phyloP scores from a whole-genome alignment of 148 eudicot species.

The Nyssa sinensis region DNA sequence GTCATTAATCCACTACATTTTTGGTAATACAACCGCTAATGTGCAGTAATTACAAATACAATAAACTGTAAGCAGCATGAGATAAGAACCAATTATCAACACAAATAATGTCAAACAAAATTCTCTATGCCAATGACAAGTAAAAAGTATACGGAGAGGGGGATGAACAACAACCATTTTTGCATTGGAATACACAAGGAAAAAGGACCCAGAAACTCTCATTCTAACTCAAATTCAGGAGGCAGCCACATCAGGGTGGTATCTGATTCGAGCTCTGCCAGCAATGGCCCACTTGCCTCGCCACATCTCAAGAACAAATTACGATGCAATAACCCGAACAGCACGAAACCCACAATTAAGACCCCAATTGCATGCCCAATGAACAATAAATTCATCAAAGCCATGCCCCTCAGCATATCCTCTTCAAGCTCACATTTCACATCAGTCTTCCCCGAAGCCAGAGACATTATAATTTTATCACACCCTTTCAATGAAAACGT shows the following conservation, averaged over 20 bases:
- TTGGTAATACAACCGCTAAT: neutral
- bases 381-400: slow-evolving; percentile 72
- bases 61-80: neutral
- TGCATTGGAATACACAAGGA: slow-evolving; percentile 7
- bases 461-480: slow-evolving; percentile 29
- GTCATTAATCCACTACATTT: neutral
- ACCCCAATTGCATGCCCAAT: slow-evolving; percentile 60
- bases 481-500: slow-evolving; percentile 69
- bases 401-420: slow-evolving; percentile 62
- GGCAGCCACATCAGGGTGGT: slow-evolving; percentile 38
- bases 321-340: slow-evolving; percentile 50
- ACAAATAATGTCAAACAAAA: neutral
- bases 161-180: neutral
- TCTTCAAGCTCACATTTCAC: slow-evolving; percentile 77
- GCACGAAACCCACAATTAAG: slow-evolving; percentile 39
- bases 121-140: neutral
- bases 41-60: neutral
- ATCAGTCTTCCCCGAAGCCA: slow-evolving; percentile 44
- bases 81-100: neutral
- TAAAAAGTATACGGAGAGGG: too few species aligned
- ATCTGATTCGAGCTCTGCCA: slow-evolving; percentile 58
- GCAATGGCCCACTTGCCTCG: slow-evolving; percentile 50
- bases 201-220: slow-evolving; percentile 9
- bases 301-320: slow-evolving; percentile 40
- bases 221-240: slow-evolving; percentile 62